phyloP scores from a whole-genome alignment of 192 early-diverging fungal species.

The Podila horticola region DNA sequence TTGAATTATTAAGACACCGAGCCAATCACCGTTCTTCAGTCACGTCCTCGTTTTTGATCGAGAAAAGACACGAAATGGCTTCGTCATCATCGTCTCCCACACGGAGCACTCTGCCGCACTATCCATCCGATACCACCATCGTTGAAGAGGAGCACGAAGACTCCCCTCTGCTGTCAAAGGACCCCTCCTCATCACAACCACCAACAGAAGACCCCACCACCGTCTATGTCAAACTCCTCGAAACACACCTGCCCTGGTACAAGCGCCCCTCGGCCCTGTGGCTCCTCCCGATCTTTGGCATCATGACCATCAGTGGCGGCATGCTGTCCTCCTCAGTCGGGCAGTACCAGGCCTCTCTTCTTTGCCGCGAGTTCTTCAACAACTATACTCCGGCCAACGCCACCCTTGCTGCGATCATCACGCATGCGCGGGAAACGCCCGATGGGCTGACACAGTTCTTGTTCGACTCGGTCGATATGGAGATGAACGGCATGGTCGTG shows the following conservation, averaged over 20 bases:
- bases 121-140: too few relatives aligned
- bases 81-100: too few relatives aligned
- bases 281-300: conserved; percentile 22
- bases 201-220: conserved; percentile 10
- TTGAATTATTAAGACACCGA: too few relatives aligned
- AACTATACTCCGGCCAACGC: conserved; percentile 16
- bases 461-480: background rate
- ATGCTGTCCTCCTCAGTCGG: conserved; percentile 25
- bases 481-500: background rate
- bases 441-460: background rate
- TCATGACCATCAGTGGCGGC: conserved; percentile 17
- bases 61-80: too few relatives aligned
- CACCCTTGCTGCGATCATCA: background rate
- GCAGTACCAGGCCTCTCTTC: conserved; percentile 22
- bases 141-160: too few relatives aligned
- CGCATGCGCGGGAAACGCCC: background rate
- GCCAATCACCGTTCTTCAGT: too few relatives aligned
- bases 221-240: conserved; percentile 27
- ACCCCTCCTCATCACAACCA: too few relatives aligned
- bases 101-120: too few relatives aligned
- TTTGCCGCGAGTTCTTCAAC: conserved; percentile 38
- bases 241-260: conserved; percentile 31
- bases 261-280: conserved; percentile 35
- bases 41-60: too few relatives aligned
- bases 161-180: too few relatives aligned